A percentile compares a stretch with the other conserved stretches of the same genome.
Conservation (phyloP, 202 grass and related monocot species). For the Saccharum hybrid region DNA sequence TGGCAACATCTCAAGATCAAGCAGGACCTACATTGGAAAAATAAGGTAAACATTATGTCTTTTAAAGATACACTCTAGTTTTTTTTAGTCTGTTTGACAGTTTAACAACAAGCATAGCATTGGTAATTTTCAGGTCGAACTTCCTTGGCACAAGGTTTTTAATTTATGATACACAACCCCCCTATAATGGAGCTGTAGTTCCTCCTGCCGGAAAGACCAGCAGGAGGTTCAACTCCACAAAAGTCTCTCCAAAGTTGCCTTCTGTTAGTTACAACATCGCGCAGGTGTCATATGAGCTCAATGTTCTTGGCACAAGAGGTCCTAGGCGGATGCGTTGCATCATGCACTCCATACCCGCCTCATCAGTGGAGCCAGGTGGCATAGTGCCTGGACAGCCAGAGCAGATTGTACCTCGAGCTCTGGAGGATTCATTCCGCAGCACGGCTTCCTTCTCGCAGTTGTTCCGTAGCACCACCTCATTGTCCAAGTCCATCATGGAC, state of each 20-base stretch:
- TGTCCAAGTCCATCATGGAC: slow-evolving; percentile 92
- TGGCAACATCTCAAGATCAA: slow-evolving; percentile 76
- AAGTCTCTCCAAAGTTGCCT: slow-evolving; percentile 88
- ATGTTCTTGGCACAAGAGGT: slow-evolving; percentile 94
- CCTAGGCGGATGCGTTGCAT: slow-evolving; percentile 91
- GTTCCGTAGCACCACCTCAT: slow-evolving; percentile 59
- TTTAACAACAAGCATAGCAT: neutral
- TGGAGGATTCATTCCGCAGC: slow-evolving; percentile 91
- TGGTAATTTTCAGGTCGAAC: slow-evolving; percentile 72
- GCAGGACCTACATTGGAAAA: slow-evolving; percentile 89
- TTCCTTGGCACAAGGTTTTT: slow-evolving; percentile 97
- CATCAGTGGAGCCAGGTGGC: slow-evolving; percentile 74
- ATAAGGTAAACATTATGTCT: slow-evolving; percentile 63
- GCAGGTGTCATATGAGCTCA: slow-evolving; percentile 91
- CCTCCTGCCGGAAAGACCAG: slow-evolving; percentile 63
- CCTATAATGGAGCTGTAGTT: slow-evolving; percentile 59
- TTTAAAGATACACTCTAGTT: neutral
- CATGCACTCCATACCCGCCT: slow-evolving; percentile 87
- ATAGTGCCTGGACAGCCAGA: slow-evolving; percentile 87
- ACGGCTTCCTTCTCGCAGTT: slow-evolving; percentile 57
- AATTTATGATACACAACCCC: slow-evolving; percentile 83
- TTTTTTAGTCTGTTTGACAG: slow-evolving; percentile 2
- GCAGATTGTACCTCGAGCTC: slow-evolving; percentile 64
- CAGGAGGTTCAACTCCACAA: slow-evolving; percentile 84
- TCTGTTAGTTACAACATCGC: slow-evolving; percentile 81